Evolutionary conservation across 2,329 filamentous ascomycete species (phyloP), one percentile per base, ranked within the genome.

Genomic region (Diaporthe helianthi): DNA sequence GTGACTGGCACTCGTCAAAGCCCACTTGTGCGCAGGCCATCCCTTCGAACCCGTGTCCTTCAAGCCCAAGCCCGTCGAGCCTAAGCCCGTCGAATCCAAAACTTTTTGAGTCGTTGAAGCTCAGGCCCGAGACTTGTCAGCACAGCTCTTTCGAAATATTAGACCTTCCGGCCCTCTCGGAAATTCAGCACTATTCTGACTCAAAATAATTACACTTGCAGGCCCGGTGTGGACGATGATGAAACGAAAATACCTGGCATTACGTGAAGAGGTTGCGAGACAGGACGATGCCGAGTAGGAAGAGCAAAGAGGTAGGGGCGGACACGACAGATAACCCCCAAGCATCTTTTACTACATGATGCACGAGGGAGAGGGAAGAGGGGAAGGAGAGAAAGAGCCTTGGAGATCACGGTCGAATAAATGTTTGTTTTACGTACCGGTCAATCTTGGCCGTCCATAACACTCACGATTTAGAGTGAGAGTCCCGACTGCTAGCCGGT

Each of bases 211-310:
- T 6, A 38, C 19, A 19, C 7, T 22, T 19, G 9, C 44, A 8
- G n/a, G 19, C 26, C 10, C 12, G 5, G 41, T 33, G 41, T 33
- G 26, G 41, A 47, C 49, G n/a, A 63, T 22, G 58, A 63, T 8
- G 58, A 63, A 49, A 63, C n/a, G 58, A 63, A 63, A 63, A 33
- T 47, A 63, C 29, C 26, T 63, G n/a, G 55, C 58, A 49, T 63
- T 44, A n/a, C 36, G 29, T 19, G 19, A 15, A 26, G 44, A 17
- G n/a, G 55, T 31, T 36, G 41, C 31, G 12, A 31, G 29, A 63
- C 15, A 26, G 17, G 36, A 44, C 54, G 24, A 44, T 5, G 13
- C 4, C 13, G 36, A 15, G 3, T 33, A 15, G 36, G 36, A 15
- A 12, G 36, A 13, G n/a, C n/a, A n/a, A 15, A 15, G 36, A 15